Evolutionary conservation across 768 basidiomycete species (phyloP).

Genomic region (Galerina sulciceps): DNA sequence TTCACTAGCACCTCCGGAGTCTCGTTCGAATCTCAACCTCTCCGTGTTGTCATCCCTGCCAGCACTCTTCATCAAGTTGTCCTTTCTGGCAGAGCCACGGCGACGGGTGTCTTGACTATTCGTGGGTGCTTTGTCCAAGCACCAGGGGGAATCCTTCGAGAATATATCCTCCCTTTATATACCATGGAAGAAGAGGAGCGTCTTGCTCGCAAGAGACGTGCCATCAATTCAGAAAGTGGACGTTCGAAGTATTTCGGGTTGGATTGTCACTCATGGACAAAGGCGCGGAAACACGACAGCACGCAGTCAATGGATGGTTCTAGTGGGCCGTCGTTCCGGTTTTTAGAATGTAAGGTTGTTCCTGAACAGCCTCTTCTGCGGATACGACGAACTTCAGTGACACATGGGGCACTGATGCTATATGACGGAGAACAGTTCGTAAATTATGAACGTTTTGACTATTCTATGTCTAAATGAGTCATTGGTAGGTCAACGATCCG

Average conservation of each 20-base stretch:
- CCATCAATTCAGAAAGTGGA: conserved; percentile 65
- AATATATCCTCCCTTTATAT: conserved; percentile 76
- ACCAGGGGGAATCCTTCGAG: conserved; percentile 68
- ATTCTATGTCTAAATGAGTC: conserved; percentile 9
- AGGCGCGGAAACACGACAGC: conserved; percentile 43
- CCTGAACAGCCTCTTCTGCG: conserved; percentile 87
- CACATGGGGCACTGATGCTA: conserved; percentile 92
- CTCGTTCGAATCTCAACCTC: conserved; percentile 66
- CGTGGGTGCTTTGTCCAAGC: conserved; percentile 83
- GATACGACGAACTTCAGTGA: conserved; percentile 86
- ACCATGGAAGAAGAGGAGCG: conserved; percentile 74
- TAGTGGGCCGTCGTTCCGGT: conserved; percentile 43
- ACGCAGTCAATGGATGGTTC: conserved; percentile 27
- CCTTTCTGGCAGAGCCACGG: conserved; percentile 66
- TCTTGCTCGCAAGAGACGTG: conserved; percentile 57
- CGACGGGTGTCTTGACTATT: conserved; percentile 69
- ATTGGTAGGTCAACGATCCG: conserved; percentile 81
- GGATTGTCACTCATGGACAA: conserved; percentile 69
- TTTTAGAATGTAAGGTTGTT: conserved; percentile 83
- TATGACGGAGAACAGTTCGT: conserved; percentile 92
- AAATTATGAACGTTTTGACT: conserved; percentile 1
- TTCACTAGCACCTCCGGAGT: conserved; percentile 80
- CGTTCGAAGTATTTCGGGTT: conserved; percentile 79
- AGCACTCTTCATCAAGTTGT: conserved; percentile 74
- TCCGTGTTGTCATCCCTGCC: conserved; percentile 72